These are phyloP conservation scores for Yamadazyma epiphylla DNA, from an alignment of 1,139 yeast species.

Conservation along the genomic window DNA sequence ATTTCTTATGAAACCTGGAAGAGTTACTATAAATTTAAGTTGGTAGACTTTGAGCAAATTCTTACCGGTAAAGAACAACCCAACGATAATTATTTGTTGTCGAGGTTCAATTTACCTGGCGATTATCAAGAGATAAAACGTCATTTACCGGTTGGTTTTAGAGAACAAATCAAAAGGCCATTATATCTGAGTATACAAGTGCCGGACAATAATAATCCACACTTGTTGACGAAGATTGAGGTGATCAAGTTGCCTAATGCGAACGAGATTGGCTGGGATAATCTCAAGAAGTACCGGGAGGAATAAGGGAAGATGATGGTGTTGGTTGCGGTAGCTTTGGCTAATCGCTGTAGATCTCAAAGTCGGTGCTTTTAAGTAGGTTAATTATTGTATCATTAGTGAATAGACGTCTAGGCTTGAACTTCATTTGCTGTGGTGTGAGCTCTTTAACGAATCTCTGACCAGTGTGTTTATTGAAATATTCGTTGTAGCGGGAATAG, in stretches of 20 bases:
- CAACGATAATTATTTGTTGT: slow-evolving; percentile 6
- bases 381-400: slow-evolving; percentile 3
- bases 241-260: slow-evolving; percentile 43
- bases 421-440: slow-evolving; percentile 14
- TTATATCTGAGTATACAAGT: slow-evolving; percentile 30
- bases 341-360: slow-evolving; percentile 15
- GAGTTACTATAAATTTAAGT: slow-evolving; percentile 35
- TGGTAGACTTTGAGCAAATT: slow-evolving; percentile 38
- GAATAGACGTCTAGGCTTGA: slow-evolving; percentile 26
- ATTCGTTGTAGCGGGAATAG: slow-evolving; percentile 21
- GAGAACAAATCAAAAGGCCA: slow-evolving; percentile 33
- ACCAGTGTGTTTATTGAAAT: slow-evolving; percentile 23
- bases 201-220: slow-evolving; percentile 32
- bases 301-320: too few species aligned
- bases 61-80: slow-evolving; percentile 7
- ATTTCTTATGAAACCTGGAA: slow-evolving; percentile 40
- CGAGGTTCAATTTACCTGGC: slow-evolving; percentile 33
- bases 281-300: slow-evolving; percentile 31
- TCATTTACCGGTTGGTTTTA: slow-evolving; percentile 31
- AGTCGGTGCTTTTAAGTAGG: slow-evolving; percentile 2
- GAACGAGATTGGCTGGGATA: slow-evolving; percentile 47
- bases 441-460: slow-evolving; percentile 19
- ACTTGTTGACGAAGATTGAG: slow-evolving; percentile 35
- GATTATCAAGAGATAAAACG: slow-evolving; percentile 30
- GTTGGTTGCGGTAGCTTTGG: slow-evolving; percentile 1